Evolutionary conservation across 1,284 basidiomycete genomes (phyloP).

Genomic region (Phylloboletellus chloephorus): DNA sequence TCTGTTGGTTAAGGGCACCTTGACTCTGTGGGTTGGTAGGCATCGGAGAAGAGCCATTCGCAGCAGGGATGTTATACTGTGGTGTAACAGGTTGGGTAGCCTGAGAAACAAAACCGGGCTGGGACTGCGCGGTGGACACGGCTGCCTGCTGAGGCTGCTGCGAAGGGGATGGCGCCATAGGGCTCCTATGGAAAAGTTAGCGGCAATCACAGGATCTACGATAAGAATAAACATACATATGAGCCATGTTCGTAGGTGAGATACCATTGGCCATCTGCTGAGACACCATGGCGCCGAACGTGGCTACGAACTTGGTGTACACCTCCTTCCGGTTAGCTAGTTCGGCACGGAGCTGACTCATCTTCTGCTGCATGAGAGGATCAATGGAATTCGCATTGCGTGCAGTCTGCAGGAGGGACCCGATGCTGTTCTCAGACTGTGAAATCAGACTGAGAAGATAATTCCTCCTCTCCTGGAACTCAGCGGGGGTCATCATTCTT

Average conservation of each 20-base stretch:
- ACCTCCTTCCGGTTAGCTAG: conserved; percentile 35
- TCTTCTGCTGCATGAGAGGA: conserved; percentile 26
- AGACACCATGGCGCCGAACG: conserved; percentile 15
- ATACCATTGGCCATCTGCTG: conserved; percentile 29
- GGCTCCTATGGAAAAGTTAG: conserved; percentile 22
- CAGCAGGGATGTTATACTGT: conserved; percentile 23
- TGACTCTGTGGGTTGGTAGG: conserved; percentile 21
- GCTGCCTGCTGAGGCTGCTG: conserved; percentile 19
- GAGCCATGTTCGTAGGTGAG: conserved; percentile 17
- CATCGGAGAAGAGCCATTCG: conserved; percentile 22
- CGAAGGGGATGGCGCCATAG: conserved; percentile 16
- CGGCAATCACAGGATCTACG: not conserved
- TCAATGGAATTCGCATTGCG: conserved; percentile 27
- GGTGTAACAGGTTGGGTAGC: conserved; percentile 18
- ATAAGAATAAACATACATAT: conserved; percentile 24
- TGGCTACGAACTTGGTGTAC: conserved; percentile 30
- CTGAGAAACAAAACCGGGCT: conserved; percentile 24
- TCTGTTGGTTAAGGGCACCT: conserved; percentile 20
- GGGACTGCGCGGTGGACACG: conserved; percentile 16
- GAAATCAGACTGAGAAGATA: conserved; percentile 16
- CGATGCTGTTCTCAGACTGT: conserved; percentile 19
- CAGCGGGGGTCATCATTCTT: conserved; percentile 17
- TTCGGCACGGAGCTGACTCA: conserved; percentile 30
- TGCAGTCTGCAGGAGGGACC: conserved; percentile 9
- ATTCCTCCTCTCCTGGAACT: conserved; percentile 25